Conservation (phyloP, 306 rosid genomes). For the Amphicarpaea edgeworthii region DNA sequence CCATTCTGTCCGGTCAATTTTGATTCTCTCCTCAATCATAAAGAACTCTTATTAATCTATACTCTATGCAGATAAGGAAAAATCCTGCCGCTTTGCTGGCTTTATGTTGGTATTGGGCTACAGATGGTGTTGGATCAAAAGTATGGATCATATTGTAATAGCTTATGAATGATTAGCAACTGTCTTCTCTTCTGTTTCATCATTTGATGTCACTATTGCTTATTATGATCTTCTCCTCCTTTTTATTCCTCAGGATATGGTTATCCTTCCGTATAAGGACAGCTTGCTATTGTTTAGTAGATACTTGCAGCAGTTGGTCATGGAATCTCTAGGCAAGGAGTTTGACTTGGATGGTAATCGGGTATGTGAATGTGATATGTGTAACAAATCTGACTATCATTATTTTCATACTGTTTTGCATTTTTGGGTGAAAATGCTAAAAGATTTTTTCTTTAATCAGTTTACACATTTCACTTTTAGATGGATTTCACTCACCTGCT, state of each 20-base stretch:
- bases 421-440: conserved; percentile 23
- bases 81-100: conserved; percentile 95
- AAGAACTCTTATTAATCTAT: conserved; percentile 3
- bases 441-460: conserved; percentile 24
- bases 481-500: conserved; percentile 15
- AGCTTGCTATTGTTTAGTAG: conserved; percentile 90
- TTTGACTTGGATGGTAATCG: conserved; percentile 97
- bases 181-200: conserved; percentile 34
- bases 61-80: conserved; percentile 42
- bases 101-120: conserved; percentile 96
- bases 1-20: conserved; percentile 25
- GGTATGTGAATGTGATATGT: conserved; percentile 56
- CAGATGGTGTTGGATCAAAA: conserved; percentile 95
- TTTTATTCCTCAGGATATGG: conserved; percentile 85
- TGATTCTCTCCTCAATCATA: conserved; percentile 16
- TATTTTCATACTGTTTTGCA: conserved; percentile 11
- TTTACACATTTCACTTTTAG: conserved; percentile 4
- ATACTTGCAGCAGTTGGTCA: conserved; percentile 94
- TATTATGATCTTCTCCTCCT: conserved; percentile 24
- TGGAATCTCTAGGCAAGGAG: conserved; percentile 99
- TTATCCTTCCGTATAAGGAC: conserved; percentile 97
- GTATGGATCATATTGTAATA: conserved; percentile 47
- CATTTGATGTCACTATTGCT: conserved; percentile 37
- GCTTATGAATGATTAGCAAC: conserved; percentile 18
- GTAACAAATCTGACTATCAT: background rate